These are phyloP conservation scores for Pseudogymnoascus sp. DNA, from an alignment of 2,329 filamentous ascomycete species.

Conservation along the genomic window DNA sequence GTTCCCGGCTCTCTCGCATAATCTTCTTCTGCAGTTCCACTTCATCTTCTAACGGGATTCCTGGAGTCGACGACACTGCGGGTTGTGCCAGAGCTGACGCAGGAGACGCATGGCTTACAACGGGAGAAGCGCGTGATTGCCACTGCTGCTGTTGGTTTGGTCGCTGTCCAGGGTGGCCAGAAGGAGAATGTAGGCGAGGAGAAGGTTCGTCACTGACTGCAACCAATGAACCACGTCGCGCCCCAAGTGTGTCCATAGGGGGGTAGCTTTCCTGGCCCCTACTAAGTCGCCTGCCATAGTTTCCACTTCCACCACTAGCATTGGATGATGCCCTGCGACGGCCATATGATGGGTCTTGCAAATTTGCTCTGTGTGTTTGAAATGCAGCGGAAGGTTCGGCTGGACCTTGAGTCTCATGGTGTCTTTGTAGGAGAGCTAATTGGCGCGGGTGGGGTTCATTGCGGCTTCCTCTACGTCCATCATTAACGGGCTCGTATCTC, in stretches of 20 bases:
- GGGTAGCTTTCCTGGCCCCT: conserved; percentile 28
- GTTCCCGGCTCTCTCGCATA: conserved; percentile 64
- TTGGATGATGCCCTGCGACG: conserved; percentile 83
- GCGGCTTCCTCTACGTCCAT: conserved; percentile 63
- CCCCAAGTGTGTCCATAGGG: conserved; percentile 32
- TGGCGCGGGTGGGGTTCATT: conserved; percentile 62
- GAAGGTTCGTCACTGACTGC: conserved; percentile 46
- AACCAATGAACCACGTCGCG: conserved; percentile 42
- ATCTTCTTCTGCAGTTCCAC: conserved; percentile 60
- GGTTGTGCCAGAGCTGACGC: conserved; percentile 29
- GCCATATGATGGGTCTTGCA: conserved; percentile 59
- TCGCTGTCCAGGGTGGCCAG: conserved; percentile 25
- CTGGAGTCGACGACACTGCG: conserved; percentile 21
- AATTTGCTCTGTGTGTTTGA: conserved; percentile 64
- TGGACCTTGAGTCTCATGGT: conserved; percentile 54
- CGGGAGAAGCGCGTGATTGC: conserved; percentile 34
- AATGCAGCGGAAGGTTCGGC: conserved; percentile 82
- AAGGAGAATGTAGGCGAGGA: conserved; percentile 33
- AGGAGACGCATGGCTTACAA: conserved; percentile 28
- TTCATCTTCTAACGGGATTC: conserved; percentile 42
- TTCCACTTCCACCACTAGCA: conserved; percentile 77
- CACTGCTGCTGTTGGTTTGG: conserved; percentile 29
- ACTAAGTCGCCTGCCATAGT: conserved; percentile 42
- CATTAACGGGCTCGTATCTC: conserved; percentile 79
- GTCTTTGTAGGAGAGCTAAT: conserved; percentile 71